These are phyloP conservation scores for Cryptosporidium xiaoi DNA, from an alignment of 169 alveolate genomes.

Conservation along the genomic window DNA sequence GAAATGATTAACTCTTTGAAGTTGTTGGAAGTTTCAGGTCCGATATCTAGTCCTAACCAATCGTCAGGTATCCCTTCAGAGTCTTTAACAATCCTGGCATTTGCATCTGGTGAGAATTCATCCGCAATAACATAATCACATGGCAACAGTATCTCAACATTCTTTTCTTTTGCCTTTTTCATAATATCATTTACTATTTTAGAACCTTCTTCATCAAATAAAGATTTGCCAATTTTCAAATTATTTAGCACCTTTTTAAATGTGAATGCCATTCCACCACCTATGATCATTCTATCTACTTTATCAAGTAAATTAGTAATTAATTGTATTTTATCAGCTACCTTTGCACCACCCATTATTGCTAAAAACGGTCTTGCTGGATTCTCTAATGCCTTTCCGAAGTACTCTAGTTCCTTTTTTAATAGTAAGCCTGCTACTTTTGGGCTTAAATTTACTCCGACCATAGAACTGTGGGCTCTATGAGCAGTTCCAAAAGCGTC, in stretches of 20 bases:
- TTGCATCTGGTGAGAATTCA: constrained; percentile 90
- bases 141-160: constrained; percentile 94
- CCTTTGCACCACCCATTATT: constrained; percentile 98
- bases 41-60: constrained; percentile 97
- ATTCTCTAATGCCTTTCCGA: constrained; percentile 93
- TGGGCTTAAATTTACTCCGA: constrained; percentile 89
- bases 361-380: constrained; percentile 95
- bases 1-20: constrained; percentile 83
- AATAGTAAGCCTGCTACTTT: constrained; percentile 95
- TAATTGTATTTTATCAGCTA: constrained; percentile 95
- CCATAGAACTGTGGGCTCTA: constrained; percentile 97
- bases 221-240: constrained; percentile 93
- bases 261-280: constrained; percentile 99
- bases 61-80: constrained; percentile 94
- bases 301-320: constrained; percentile 92
- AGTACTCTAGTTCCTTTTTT: constrained; percentile 95
- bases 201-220: constrained; percentile 96
- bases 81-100: constrained; percentile 84
- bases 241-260: constrained; percentile 90
- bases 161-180: constrained; percentile 91
- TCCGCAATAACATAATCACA: constrained; percentile 93
- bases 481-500: constrained; percentile 99
- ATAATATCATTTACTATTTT: constrained; percentile 93
- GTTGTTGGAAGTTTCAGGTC: constrained; percentile 91
- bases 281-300: constrained; percentile 95